A percentile compares a stretch with the other conserved stretches of the same genome.
These are phyloP conservation scores for Fusarium sp. DNA, from an alignment of 2,329 filamentous ascomycete species.

Conservation along the genomic window DNA sequence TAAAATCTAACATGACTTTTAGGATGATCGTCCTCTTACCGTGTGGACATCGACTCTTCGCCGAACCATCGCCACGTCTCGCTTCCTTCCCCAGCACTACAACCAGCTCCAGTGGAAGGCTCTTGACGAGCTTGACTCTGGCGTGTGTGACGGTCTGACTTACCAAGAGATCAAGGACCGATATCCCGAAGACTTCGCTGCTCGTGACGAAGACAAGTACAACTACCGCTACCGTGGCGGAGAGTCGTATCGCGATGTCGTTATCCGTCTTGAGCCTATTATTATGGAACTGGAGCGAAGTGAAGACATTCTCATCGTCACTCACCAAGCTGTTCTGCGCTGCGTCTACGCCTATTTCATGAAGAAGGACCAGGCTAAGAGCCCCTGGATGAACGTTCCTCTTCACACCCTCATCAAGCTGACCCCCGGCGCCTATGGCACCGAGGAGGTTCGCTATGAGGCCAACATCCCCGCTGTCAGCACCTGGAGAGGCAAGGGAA, in stretches of 20 bases:
- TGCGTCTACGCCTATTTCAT: conserved; percentile 99
- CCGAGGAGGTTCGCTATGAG: conserved; percentile 86
- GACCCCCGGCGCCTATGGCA: conserved; percentile 93
- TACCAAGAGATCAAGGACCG: conserved; percentile 93
- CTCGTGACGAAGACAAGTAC: conserved; percentile 98
- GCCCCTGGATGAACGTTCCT: conserved; percentile 98
- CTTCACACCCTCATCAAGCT: conserved; percentile 97
- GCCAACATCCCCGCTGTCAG: conserved; percentile 96
- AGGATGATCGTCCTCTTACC: conserved; percentile 70
- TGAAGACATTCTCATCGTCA: conserved; percentile 98
- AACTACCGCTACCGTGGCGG: conserved; percentile 98
- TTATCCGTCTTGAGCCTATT: conserved; percentile 97
- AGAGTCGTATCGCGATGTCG: conserved; percentile 95
- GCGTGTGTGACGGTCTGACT: conserved; percentile 95
- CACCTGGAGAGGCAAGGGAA: conserved; percentile 95
- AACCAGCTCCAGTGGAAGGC: conserved; percentile 99
- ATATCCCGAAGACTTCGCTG: conserved; percentile 94
- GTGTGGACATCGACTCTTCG: conserved; percentile 73
- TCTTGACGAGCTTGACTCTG: conserved; percentile 94
- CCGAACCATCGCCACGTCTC: conserved; percentile 91
- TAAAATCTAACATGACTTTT: conserved; percentile 24
- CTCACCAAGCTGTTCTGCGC: conserved; percentile 93
- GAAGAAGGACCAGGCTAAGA: conserved; percentile 92
- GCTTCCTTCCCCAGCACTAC: conserved; percentile 82
- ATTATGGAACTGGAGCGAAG: conserved; percentile 98